Evolutionary conservation across 2,329 filamentous ascomycete genomes (phyloP).

Genomic region (Penicillium sp.): DNA sequence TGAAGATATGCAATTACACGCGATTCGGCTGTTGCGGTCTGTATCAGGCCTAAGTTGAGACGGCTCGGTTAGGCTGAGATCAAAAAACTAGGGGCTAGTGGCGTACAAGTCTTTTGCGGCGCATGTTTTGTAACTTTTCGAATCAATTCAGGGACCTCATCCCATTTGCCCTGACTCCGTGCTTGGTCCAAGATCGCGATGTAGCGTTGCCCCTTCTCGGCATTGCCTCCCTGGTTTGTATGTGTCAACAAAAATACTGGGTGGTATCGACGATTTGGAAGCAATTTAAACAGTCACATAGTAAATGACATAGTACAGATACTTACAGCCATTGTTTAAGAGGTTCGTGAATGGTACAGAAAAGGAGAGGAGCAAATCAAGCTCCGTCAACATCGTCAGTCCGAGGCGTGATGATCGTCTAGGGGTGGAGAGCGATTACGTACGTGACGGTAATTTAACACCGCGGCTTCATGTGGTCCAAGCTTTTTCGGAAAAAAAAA

Average conservation of each 20-base stretch:
- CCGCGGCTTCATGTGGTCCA: constrained; percentile 34
- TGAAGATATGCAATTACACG: constrained; percentile 59
- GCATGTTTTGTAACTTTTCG: constrained; percentile 95
- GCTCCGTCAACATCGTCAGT: constrained; percentile 10
- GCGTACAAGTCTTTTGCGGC: constrained; percentile 74
- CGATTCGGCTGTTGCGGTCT: constrained; percentile 68
- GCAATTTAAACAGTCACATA: constrained; percentile 7
- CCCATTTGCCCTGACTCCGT: constrained; percentile 85
- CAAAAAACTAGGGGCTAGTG: constrained; percentile 12
- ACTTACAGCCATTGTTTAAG: constrained; percentile 27
- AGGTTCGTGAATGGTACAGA: constrained; percentile 16
- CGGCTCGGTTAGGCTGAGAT: constrained; percentile 21
- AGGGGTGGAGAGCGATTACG: constrained; percentile 22
- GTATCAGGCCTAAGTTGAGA: constrained; percentile 59
- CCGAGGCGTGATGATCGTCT: constrained; percentile 24
- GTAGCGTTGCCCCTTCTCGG: constrained; percentile 79
- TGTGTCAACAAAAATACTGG: constrained; percentile 22
- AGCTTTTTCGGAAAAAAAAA: constrained; percentile 28
- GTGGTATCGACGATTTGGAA: constrained; percentile 12
- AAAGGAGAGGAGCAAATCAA: constrained; percentile 15
- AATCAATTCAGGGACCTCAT: constrained; percentile 79
- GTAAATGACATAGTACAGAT: constrained; percentile 1
- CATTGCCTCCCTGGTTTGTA: constrained; percentile 47
- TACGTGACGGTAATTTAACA: constrained; percentile 29
- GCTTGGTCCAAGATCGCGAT: constrained; percentile 78